Evolutionary conservation across 176 grass and related monocot genomes (phyloP).

Genomic region (Musa beccarii): DNA sequence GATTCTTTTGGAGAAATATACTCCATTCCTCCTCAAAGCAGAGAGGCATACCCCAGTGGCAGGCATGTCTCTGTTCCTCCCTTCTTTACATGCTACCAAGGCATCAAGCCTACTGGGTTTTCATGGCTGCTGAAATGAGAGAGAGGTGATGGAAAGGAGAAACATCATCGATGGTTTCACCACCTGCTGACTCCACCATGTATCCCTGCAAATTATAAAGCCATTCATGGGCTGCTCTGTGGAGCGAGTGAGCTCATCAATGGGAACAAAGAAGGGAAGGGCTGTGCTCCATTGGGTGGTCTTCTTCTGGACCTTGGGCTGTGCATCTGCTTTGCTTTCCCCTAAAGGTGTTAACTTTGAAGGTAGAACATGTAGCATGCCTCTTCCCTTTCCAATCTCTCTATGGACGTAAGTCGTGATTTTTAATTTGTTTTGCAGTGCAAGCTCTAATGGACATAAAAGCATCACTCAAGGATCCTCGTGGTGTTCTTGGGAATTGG

Average conservation of each 20-base stretch:
- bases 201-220: neutral
- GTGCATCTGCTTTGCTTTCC: constrained; percentile 25
- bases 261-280: neutral
- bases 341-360: constrained; percentile 39
- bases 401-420: neutral
- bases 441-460: constrained; percentile 37
- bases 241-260: neutral
- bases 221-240: neutral
- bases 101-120: neutral
- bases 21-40: neutral
- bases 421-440: constrained; percentile 15
- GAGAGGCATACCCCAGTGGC: neutral
- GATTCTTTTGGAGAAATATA: constrained; percentile 4
- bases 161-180: neutral
- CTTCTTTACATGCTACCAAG: neutral
- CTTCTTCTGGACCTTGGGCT: constrained; percentile 19
- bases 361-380: constrained; percentile 10
- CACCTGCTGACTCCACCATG: neutral
- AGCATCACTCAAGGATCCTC: constrained; percentile 30
- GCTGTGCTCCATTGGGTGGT: neutral
- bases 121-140: neutral
- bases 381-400: neutral
- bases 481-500: constrained; percentile 29
- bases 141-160: neutral
- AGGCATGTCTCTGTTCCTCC: neutral